phyloP scores from a whole-genome alignment of 208 protist genomes.

The Trypanosoma scelopori region DNA sequence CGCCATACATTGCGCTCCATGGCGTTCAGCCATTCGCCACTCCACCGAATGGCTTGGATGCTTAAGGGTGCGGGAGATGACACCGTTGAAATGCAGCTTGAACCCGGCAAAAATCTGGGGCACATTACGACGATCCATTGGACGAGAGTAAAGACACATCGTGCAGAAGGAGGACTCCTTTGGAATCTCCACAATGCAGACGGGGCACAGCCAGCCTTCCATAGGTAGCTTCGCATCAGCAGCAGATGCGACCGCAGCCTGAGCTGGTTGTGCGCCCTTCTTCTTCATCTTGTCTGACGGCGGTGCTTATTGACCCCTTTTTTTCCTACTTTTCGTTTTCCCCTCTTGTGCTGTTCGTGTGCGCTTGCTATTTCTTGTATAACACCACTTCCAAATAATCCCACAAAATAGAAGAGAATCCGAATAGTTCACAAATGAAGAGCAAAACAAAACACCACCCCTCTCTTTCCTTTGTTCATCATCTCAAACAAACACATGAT shows the following conservation, averaged over 20 bases:
- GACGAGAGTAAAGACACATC: conserved; percentile 64
- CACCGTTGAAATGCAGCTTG: conserved; percentile 87
- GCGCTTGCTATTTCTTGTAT: too few relatives aligned
- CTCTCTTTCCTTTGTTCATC: too few relatives aligned
- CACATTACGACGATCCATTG: conserved; percentile 65
- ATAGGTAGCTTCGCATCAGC: conserved; percentile 9
- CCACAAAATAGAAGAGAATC: too few relatives aligned
- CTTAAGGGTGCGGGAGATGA: conserved; percentile 77
- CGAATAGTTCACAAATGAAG: too few relatives aligned
- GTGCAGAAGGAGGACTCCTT: conserved; percentile 57
- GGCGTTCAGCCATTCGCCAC: conserved; percentile 90
- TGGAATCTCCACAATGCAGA: conserved; percentile 53
- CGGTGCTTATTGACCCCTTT: too few relatives aligned
- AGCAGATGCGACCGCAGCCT: conserved; percentile 11
- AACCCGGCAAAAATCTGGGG: conserved; percentile 87
- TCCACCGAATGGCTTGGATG: conserved; percentile 88
- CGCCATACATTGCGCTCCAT: conserved; percentile 70
- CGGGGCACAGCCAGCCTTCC: conserved; percentile 54
- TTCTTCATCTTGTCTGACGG: too few relatives aligned
- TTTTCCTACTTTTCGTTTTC: too few relatives aligned
- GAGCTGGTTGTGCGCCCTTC: too few relatives aligned
- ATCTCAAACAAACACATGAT: too few relatives aligned
- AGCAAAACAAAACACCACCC: too few relatives aligned
- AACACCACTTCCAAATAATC: too few relatives aligned
- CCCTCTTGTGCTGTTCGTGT: too few relatives aligned